Base-by-base conservation (phyloP, 805 yeast species). In the Sungouiozyma ichnusensis region DNA sequence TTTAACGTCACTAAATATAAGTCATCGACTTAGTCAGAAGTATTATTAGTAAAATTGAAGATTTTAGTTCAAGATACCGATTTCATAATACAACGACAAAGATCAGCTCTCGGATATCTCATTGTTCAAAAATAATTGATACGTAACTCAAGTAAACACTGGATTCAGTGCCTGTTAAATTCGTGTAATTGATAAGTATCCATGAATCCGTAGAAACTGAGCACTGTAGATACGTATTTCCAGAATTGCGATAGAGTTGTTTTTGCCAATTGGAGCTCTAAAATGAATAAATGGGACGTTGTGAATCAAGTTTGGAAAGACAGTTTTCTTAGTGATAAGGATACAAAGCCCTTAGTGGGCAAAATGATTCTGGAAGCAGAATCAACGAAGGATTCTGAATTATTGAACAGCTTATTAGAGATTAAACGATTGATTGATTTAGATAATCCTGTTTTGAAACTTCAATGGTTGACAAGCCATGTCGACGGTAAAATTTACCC, bases 391-490 rank as follows among this genome's bases (percentile, higher is more conserved):
- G 53, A 54, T 35, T 33, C 44, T 11, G 42, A 42, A 7, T 42
- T 53, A 7, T 36, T 50, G 1, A 39, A 40, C 27, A 19, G 44
- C 17, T 42, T 52, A 2, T 18, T 57, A 31, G 20, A 42, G 35
- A 20, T 56, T 5, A 47, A 36, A 35, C 47, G 49, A 8, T 40
- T 43, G n/a, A 19, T 46, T 14, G 46, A 46, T 16, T 17, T 19
- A 13, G 17, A 37, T 4, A 39, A 44, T 14, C 27, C 44, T 11
- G 45, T 46, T 14, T 43, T 44, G 4, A 52, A 48, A 20, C 31
- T 52, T 4, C 33, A 47, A 4, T 59, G 64, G 65, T 33, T 49
- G 6, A 57, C 60, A 17, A 55, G 62, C 1, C 38, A 38, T 3
- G 39, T 54, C 3, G 35, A 40, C 11, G 40, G 40, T 13, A 42